These are phyloP conservation scores for Penicillium samsonianum DNA, from an alignment of 495 filamentous ascomycete genomes.

Conservation along the genomic window DNA sequence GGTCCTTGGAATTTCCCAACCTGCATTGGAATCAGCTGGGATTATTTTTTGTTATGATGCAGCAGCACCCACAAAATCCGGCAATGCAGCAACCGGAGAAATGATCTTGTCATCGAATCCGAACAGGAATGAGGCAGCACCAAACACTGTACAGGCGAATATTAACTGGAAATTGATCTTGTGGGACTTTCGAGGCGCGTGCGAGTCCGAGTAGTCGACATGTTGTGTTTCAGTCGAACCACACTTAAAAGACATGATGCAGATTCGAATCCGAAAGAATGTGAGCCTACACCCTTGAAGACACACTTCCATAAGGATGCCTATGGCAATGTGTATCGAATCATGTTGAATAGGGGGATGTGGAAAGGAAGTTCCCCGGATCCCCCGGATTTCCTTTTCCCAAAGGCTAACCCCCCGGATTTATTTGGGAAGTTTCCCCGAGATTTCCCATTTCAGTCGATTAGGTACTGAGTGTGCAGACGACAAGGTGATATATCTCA, in stretches of 20 bases:
- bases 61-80: slow-evolving; percentile 34
- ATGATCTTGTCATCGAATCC: slow-evolving; percentile 46
- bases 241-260: slow-evolving; percentile 17
- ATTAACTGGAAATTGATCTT: slow-evolving; percentile 34
- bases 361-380: background rate
- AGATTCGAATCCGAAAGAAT: slow-evolving; percentile 12
- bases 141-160: slow-evolving; percentile 36
- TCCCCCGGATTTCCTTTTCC: slow-evolving; percentile 24
- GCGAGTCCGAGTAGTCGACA: slow-evolving; percentile 19
- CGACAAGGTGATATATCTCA: no score
- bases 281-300: slow-evolving; percentile 7
- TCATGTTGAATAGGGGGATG: background rate
- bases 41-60: background rate
- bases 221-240: slow-evolving; percentile 24
- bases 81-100: slow-evolving; percentile 40
- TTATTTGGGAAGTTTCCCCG: slow-evolving; percentile 22
- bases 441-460: slow-evolving; percentile 29
- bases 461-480: no score
- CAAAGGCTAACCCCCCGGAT: slow-evolving; percentile 5
- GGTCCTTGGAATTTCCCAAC: slow-evolving; percentile 39
- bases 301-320: slow-evolving; percentile 11
- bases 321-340: background rate
- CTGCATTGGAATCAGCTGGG: slow-evolving; percentile 15
- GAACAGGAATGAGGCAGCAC: slow-evolving; percentile 41
- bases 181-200: slow-evolving; percentile 9